phyloP scores from a whole-genome alignment of 2,329 filamentous ascomycete species.

The Botrytis byssoidea region DNA sequence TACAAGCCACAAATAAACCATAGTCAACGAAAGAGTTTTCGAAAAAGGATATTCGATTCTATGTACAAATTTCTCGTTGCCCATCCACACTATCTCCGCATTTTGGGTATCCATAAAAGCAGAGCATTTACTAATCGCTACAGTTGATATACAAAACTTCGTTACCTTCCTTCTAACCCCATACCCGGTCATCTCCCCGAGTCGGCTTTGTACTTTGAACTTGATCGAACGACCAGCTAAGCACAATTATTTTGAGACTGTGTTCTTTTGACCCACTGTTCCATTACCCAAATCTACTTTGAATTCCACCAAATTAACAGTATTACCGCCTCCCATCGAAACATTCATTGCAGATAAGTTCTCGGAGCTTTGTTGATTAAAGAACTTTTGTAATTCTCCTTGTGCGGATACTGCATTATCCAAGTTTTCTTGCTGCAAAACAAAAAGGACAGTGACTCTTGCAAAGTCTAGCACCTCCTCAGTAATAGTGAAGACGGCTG shows the following conservation, averaged over 20 bases:
- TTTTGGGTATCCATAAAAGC: constrained; percentile 15
- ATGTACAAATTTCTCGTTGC: constrained; percentile 5
- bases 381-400: constrained; percentile 53
- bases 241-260: background rate
- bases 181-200: background rate
- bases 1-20: background rate
- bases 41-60: constrained; percentile 2
- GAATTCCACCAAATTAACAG: constrained; percentile 29
- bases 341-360: constrained; percentile 32
- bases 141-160: constrained; percentile 22
- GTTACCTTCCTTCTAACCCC: background rate
- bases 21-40: background rate
- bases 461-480: constrained; percentile 62
- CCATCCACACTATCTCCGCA: background rate
- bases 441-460: constrained; percentile 58
- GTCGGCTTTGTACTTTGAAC: background rate
- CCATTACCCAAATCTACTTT: constrained; percentile 16
- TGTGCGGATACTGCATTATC: constrained; percentile 55
- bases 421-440: constrained; percentile 56
- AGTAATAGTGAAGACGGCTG: constrained; percentile 48
- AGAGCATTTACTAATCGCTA: constrained; percentile 13
- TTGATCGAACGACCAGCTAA: background rate
- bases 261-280: background rate
- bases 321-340: constrained; percentile 32
- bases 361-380: constrained; percentile 39